A percentile compares a stretch with the other conserved stretches of the same genome.
phyloP scores from a whole-genome alignment of 177 flowering plant genomes.

The Vitis hybrid region DNA sequence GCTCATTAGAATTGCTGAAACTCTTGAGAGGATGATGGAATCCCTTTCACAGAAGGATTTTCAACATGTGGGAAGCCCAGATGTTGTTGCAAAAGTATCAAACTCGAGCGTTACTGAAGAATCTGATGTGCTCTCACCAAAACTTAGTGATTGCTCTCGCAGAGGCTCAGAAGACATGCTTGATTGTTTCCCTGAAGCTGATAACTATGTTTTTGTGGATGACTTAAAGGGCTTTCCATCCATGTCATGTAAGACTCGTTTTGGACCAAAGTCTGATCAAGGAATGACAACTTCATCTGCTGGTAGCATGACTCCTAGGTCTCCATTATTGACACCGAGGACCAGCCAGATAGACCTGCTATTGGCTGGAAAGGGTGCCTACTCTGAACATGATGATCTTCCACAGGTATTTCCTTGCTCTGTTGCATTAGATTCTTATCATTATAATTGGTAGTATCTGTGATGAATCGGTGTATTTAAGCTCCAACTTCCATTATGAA shows the following conservation, averaged over 20 bases:
- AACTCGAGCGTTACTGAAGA: slow-evolving; percentile 95
- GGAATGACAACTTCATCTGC: slow-evolving; percentile 98
- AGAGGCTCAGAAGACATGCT: slow-evolving; percentile 99
- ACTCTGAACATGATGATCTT: slow-evolving; percentile 81
- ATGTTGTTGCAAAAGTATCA: slow-evolving; percentile 77
- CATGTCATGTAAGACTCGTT: slow-evolving; percentile 90
- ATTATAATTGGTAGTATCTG: not conserved
- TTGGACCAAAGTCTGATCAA: slow-evolving; percentile 97
- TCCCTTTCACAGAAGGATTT: slow-evolving; percentile 66
- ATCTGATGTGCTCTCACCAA: slow-evolving; percentile 80
- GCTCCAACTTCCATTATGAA: no score
- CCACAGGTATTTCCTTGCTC: slow-evolving; percentile 62
- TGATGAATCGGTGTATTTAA: not conserved
- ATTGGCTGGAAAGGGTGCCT: slow-evolving; percentile 75
- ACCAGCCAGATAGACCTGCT: slow-evolving; percentile 81
- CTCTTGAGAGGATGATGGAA: slow-evolving; percentile 89
- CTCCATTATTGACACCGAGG: slow-evolving; percentile 88
- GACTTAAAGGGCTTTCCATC: slow-evolving; percentile 84
- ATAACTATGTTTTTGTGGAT: slow-evolving; percentile 67
- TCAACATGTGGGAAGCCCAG: slow-evolving; percentile 76
- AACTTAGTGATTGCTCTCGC: slow-evolving; percentile 90
- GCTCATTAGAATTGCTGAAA: slow-evolving; percentile 72
- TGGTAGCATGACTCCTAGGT: slow-evolving; percentile 98
- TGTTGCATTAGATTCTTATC: not conserved
- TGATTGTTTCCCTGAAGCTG: slow-evolving; percentile 82